phyloP scores from a whole-genome alignment of 176 grass and related monocot species.

The Pontederia paniculata region DNA sequence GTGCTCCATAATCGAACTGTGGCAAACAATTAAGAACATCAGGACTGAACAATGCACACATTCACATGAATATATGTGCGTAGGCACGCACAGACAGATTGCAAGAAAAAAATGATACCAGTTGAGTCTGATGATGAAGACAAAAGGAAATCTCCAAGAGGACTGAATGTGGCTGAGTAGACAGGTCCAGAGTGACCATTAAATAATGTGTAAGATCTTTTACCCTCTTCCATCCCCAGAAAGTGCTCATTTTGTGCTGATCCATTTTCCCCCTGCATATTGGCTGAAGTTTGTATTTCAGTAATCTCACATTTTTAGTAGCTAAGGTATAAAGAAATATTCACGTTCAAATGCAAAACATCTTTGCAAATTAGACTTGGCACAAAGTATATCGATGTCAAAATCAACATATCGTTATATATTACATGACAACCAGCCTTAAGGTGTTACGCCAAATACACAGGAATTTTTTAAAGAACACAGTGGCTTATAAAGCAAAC shows the following conservation, averaged over 20 bases:
- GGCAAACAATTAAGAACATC: constrained; percentile 9
- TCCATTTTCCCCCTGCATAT: constrained; percentile 50
- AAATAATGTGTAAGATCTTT: constrained; percentile 62
- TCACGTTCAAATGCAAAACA: no score
- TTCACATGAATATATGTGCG: no score
- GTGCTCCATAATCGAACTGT: constrained; percentile 94
- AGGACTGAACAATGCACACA: background rate
- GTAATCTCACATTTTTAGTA: background rate
- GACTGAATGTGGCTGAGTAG: constrained; percentile 79
- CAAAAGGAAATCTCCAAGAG: constrained; percentile 82
- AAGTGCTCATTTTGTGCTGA: constrained; percentile 40
- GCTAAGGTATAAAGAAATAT: background rate
- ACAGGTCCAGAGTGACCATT: constrained; percentile 93
- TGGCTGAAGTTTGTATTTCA: constrained; percentile 35
- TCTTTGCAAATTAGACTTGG: no score
- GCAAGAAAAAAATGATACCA: constrained; percentile 31
- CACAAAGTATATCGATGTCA: no score
- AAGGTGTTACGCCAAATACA: no score
- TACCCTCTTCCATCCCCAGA: constrained; percentile 43
- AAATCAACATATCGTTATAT: no score
- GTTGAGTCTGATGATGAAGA: constrained; percentile 92
- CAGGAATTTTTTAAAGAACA: no score
- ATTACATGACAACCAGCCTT: no score
- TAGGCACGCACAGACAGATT: constrained; percentile 6
- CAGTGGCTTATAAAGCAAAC: no score